Evolutionary conservation across 2,329 filamentous ascomycete genomes (phyloP).

Genomic region (Phialophora macrospora): DNA sequence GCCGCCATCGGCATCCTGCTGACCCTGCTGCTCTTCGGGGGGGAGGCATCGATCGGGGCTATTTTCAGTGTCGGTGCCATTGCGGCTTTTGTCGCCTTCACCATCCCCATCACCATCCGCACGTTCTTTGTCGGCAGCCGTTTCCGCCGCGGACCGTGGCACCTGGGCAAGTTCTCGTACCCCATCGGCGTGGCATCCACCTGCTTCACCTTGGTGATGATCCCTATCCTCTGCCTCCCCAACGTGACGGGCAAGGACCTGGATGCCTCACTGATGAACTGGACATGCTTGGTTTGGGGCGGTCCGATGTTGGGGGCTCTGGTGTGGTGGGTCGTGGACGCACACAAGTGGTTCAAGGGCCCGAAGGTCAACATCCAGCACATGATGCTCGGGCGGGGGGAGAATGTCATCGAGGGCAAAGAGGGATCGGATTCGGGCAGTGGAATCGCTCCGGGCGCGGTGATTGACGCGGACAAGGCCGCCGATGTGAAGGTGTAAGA

Average conservation of each 20-base stretch:
- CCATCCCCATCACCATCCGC: conserved; percentile 51
- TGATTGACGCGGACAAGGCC: conserved; percentile 21
- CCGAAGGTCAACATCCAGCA: conserved; percentile 44
- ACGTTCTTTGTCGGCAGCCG: conserved; percentile 61
- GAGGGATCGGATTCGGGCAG: conserved; percentile 32
- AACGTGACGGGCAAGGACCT: conserved; percentile 61
- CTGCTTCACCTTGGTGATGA: conserved; percentile 67
- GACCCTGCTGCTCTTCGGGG: conserved; percentile 69
- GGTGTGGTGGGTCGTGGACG: conserved; percentile 42
- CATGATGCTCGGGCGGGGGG: conserved; percentile 51
- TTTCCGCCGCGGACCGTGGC: conserved; percentile 71
- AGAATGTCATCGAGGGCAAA: conserved; percentile 46
- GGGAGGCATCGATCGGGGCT: conserved; percentile 66
- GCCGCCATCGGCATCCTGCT: conserved; percentile 63
- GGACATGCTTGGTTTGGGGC: conserved; percentile 44
- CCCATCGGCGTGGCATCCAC: conserved; percentile 63
- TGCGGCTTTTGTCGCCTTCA: conserved; percentile 64
- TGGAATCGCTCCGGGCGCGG: conserved; percentile 11
- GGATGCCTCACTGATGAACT: conserved; percentile 62
- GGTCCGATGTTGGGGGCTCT: conserved; percentile 43
- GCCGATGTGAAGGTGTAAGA: conserved; percentile 20
- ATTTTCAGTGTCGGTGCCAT: conserved; percentile 74
- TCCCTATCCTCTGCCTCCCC: conserved; percentile 71
- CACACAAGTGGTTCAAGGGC: conserved; percentile 45
- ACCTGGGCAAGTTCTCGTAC: conserved; percentile 65